A percentile compares a stretch with the other conserved stretches of the same genome.
Conservation (phyloP, 2,329 filamentous ascomycete genomes). For the Stylonectria norvegica region DNA sequence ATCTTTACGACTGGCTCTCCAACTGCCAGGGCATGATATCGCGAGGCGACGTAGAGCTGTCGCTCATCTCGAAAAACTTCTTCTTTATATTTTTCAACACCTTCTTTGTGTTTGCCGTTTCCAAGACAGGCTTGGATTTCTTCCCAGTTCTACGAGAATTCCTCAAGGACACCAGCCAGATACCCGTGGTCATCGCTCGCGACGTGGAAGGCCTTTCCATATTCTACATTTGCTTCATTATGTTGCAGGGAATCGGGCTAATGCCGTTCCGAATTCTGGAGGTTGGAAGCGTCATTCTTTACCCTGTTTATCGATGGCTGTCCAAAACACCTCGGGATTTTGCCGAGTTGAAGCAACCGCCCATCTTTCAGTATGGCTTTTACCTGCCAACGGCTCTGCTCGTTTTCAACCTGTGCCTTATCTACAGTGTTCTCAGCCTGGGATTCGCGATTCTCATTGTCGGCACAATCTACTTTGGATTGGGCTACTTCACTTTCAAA, state of each 20-base stretch:
- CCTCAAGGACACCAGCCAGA: conserved; percentile 72
- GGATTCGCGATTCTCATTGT: conserved; percentile 80
- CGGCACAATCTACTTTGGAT: conserved; percentile 76
- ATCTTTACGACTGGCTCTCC: conserved; percentile 89
- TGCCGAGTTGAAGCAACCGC: conserved; percentile 75
- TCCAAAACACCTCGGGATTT: conserved; percentile 89
- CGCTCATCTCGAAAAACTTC: conserved; percentile 96
- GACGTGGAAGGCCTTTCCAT: conserved; percentile 71
- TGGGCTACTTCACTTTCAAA: conserved; percentile 89
- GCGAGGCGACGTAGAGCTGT: conserved; percentile 89
- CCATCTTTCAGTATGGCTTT: conserved; percentile 92
- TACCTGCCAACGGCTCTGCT: conserved; percentile 90
- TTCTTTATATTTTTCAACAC: conserved; percentile 99
- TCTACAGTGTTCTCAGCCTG: conserved; percentile 81
- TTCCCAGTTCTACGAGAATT: conserved; percentile 68
- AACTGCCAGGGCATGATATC: conserved; percentile 94
- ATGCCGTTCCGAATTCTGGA: conserved; percentile 91
- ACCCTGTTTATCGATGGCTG: conserved; percentile 73
- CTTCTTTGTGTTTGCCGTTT: conserved; percentile 89
- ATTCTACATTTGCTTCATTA: conserved; percentile 93
- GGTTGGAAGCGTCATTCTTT: conserved; percentile 79
- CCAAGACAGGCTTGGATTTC: conserved; percentile 77
- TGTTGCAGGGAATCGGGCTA: conserved; percentile 88
- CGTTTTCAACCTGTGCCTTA: conserved; percentile 90
- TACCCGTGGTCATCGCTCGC: conserved; percentile 70